Base-by-base conservation (phyloP, 2,329 filamentous ascomycete genomes). In the Dactylellina cionopaga region DNA sequence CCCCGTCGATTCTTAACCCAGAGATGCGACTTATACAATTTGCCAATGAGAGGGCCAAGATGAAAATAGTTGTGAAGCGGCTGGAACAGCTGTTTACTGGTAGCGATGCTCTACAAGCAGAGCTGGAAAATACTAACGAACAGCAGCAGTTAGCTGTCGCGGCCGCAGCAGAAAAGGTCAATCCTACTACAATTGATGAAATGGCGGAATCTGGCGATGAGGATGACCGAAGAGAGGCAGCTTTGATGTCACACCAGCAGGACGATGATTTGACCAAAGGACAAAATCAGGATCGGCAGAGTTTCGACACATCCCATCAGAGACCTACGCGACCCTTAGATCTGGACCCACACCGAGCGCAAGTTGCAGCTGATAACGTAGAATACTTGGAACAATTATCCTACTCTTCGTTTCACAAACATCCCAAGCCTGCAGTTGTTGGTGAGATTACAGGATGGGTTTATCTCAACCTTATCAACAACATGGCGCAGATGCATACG, bases 21-120 rank as follows among this genome's bases (percentile, higher is more conserved):
- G 68, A 65, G 4, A 5, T 29, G 7, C 37, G 19, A 10, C 49
- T 55, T 7, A 15, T 59, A 17, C 62, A 74, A 15, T 43, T 82
- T 84, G 22, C 79, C 78, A 11, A 79, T 0, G 91, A 94, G 11
- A 88, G 87, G 75, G 85, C 90, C 4, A 92, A 87, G 81, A 92
- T 91, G 82, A 92, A 89, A 78, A 78, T 92, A 17, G 89, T 94
- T 0, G 92, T 94, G 1, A 85, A 87, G 59, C 85, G 90, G 1
- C 80, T 96, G 4, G 92, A 96, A 77, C 90, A 93, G 74, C 84
- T 96, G 1, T 96, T 95, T 74, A 92, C 91, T 0, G 92, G 92
- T 89, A 77, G 83, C 84, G 15, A 80, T 79, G 2, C 81, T 81
- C 3, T 80, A 82, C 77, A 78, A 17, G 83, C 80, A 47, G 78